These are phyloP conservation scores for Ogataea parapolymorpha DNA, from an alignment of 805 yeast genomes.

Conservation along the genomic window DNA sequence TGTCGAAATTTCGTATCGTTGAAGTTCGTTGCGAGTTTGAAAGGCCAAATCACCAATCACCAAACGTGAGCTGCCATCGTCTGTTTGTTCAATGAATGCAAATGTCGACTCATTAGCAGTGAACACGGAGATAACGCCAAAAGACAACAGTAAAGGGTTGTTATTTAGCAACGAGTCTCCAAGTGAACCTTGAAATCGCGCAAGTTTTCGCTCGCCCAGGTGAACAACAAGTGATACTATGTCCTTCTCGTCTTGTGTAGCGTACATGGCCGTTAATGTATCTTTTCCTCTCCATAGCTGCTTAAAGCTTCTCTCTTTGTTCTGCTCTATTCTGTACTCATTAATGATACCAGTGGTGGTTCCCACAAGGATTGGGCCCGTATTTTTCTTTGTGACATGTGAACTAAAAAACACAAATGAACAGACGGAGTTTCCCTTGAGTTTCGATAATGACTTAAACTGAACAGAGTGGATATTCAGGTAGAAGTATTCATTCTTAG, in stretches of 20 bases:
- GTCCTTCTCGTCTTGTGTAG: conserved; percentile 6
- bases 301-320: conserved; percentile 40
- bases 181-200: conserved; percentile 13
- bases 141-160: conserved; percentile 22
- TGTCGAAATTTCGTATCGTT: neutral
- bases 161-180: conserved; percentile 19
- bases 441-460: conserved; percentile 42
- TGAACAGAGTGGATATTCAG: conserved; percentile 39
- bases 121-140: conserved; percentile 13
- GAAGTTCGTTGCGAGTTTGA: conserved; percentile 22
- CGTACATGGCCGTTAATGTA: conserved; percentile 14
- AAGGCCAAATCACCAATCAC: conserved; percentile 21
- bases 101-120: conserved; percentile 12
- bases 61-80: conserved; percentile 17
- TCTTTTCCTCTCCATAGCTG: conserved; percentile 37
- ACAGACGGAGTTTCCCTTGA: conserved; percentile 44
- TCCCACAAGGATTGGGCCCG: conserved; percentile 50
- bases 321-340: conserved; percentile 44
- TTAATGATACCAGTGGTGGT: conserved; percentile 46
- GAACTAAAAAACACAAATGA: conserved; percentile 38
- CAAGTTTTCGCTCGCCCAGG: conserved; percentile 15
- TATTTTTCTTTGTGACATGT: conserved; percentile 26
- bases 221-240: conserved; percentile 8
- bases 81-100: conserved; percentile 24
- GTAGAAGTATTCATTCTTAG: conserved; percentile 45